phyloP scores from a whole-genome alignment of 192 early-diverging fungal species.

The Backusella tuberculispora region DNA sequence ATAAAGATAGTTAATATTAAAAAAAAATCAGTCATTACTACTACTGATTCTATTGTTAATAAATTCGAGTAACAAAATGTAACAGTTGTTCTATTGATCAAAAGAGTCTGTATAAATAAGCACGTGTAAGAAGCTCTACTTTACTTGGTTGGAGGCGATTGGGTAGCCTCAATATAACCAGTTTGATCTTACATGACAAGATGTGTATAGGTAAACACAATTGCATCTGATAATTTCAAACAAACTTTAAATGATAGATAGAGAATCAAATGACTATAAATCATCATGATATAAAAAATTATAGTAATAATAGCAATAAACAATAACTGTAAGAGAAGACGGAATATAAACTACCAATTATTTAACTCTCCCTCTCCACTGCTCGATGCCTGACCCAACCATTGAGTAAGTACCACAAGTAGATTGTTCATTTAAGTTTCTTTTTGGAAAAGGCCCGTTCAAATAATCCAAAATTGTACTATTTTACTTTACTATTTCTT shows the following conservation, averaged over 20 bases:
- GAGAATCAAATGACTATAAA: not conserved
- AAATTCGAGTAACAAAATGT: not conserved
- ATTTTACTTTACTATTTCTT: slow-evolving; percentile 6
- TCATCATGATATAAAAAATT: not conserved
- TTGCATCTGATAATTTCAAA: not conserved
- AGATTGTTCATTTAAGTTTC: not conserved
- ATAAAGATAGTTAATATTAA: not conserved
- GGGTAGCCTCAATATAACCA: not conserved
- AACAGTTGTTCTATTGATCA: not conserved
- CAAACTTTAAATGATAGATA: not conserved
- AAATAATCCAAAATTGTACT: not conserved
- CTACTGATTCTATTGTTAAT: not conserved
- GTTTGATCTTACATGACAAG: not conserved
- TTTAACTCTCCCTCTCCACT: not conserved
- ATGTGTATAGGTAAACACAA: not conserved
- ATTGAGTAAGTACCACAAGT: not conserved
- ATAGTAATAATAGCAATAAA: not conserved
- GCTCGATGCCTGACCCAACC: not conserved
- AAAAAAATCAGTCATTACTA: not conserved
- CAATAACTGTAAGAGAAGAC: not conserved
- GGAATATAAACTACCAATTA: too few relatives aligned
- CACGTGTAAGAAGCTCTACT: not conserved
- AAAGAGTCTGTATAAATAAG: not conserved
- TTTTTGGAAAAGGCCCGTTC: not conserved
- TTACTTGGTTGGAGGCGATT: not conserved